Percentiles rank a stretch among this genome's conserved stretches.
Evolutionary conservation across 257 asterid species (phyloP).

Genomic region (Solanum ahanhuiri): DNA sequence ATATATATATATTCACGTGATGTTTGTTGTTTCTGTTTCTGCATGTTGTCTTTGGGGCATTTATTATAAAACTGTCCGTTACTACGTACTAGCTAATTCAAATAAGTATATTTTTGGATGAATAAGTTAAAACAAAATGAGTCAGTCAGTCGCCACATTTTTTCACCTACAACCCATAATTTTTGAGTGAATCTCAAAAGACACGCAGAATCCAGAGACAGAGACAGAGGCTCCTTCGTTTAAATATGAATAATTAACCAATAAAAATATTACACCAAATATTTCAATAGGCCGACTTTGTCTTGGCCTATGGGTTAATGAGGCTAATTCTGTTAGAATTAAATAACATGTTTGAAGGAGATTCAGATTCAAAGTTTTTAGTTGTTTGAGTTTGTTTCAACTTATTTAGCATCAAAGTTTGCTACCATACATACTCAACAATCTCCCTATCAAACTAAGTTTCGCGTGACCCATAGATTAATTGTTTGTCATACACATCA

Average conservation of each 20-base stretch:
- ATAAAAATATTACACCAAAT: not conserved
- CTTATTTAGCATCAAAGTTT: not conserved
- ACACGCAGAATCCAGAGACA: not conserved
- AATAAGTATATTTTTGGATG: not conserved
- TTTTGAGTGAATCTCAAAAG: not conserved
- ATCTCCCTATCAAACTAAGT: not conserved
- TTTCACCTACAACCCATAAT: not conserved
- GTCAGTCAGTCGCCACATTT: not conserved
- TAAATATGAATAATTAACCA: not conserved
- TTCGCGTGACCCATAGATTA: not conserved
- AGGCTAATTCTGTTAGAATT: not conserved
- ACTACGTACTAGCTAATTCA: not conserved
- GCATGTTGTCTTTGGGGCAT: not conserved
- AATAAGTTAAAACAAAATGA: not conserved
- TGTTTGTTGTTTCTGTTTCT: not conserved
- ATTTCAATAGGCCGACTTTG: not conserved
- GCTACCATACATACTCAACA: not conserved
- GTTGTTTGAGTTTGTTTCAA: not conserved
- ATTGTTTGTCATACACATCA: not conserved
- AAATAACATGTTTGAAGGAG: no score
- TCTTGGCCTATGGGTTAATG: not conserved
- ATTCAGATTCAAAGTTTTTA: not conserved
- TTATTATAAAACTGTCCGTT: not conserved
- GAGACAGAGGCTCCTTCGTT: not conserved
- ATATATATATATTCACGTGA: not conserved